Evolutionary conservation across 202 grass and related monocot species (phyloP).

Genomic region (Panicum hallii): DNA sequence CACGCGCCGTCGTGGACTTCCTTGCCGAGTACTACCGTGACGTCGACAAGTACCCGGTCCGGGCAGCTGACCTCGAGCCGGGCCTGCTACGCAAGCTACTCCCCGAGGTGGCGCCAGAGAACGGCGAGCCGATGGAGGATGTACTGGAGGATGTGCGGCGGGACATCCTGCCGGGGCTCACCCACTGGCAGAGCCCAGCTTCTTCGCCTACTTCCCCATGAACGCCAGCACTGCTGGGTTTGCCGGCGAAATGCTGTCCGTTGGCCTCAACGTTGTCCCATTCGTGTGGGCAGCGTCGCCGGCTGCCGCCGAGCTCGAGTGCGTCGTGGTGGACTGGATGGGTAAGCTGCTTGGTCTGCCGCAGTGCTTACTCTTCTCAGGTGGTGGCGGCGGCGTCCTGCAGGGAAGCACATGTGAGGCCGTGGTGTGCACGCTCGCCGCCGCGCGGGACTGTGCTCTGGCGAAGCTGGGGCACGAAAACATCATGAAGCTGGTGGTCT

Average conservation of each 20-base stretch:
- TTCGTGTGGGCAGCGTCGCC: constrained; percentile 57
- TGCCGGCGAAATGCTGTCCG: constrained; percentile 56
- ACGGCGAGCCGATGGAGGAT: constrained; percentile 31
- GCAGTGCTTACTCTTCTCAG: constrained; percentile 43
- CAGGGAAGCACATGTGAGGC: constrained; percentile 67
- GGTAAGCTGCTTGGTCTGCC: constrained; percentile 53
- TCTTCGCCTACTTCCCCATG: constrained; percentile 57
- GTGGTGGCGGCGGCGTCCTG: constrained; percentile 59
- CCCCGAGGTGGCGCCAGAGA: constrained; percentile 38
- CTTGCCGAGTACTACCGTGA: constrained; percentile 54
- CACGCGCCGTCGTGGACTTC: constrained; percentile 4
- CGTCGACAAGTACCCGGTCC: constrained; percentile 49
- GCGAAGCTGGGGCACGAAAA: constrained; percentile 21
- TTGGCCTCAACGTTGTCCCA: constrained; percentile 50
- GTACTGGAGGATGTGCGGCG: constrained; percentile 46
- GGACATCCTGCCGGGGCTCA: constrained; percentile 51
- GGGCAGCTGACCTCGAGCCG: constrained; percentile 26
- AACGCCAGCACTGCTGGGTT: constrained; percentile 56
- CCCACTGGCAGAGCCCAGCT: constrained; percentile 68
- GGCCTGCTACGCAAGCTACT: constrained; percentile 46
- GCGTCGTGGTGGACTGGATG: constrained; percentile 62
- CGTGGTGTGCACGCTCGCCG: constrained; percentile 59
- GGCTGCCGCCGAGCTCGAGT: constrained; percentile 52
- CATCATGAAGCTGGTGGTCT: constrained; percentile 53
- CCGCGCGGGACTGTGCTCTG: constrained; percentile 46